Base-by-base conservation (phyloP, 2,329 filamentous ascomycete genomes). In the Teratosphaeria pseudoeucalypti region DNA sequence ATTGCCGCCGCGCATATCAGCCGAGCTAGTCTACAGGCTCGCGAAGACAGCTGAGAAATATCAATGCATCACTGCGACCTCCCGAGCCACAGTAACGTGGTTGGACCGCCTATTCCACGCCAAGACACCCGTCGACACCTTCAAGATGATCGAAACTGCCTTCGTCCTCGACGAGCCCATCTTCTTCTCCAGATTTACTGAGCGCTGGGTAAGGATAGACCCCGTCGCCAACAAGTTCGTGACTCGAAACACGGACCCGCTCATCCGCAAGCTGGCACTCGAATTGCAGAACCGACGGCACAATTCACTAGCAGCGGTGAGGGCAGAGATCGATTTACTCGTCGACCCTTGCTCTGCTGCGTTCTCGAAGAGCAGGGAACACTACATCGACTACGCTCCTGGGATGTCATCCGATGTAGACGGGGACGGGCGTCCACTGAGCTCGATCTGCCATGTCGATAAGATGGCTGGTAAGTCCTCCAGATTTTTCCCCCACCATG, bases 161-260 rank as follows among this genome's bases (percentile, higher is more conserved):
- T 64, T 61, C 52, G 26, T 66, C 34, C 65, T 70, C 58, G 64
- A 70, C 56, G 68, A 71, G 55, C 63, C 69, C 16, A 56, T 63
- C 57, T 70, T 60, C 58, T 70, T 70, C 63, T 63, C 67, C 3
- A 64, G 68, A 52, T 68, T 70, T 62, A 66, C 67, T 11, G 59
- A 63, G 16, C 64, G 62, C 56, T 70, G 61, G 60, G 58, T 69
- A 26, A 60, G 62, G n/a, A 52, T 52, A 6, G 57, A 59, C 43
- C 54, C 63, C 10, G 16, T 62, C 14, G 53, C 57, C 6, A 55
- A 54, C 19, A 57, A 56, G 9, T 29, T 57, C 16, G 34, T 54
- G 4, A n/a, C 54, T 10, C 52, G 52, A 10, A 32, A 10, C 14
- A 27, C 53, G 34, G 34, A 37, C 10, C 54, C 32, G 16, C 5